Conservation (phyloP, 2,329 filamentous ascomycete species). For the Dryadomyces sulphureus region DNA sequence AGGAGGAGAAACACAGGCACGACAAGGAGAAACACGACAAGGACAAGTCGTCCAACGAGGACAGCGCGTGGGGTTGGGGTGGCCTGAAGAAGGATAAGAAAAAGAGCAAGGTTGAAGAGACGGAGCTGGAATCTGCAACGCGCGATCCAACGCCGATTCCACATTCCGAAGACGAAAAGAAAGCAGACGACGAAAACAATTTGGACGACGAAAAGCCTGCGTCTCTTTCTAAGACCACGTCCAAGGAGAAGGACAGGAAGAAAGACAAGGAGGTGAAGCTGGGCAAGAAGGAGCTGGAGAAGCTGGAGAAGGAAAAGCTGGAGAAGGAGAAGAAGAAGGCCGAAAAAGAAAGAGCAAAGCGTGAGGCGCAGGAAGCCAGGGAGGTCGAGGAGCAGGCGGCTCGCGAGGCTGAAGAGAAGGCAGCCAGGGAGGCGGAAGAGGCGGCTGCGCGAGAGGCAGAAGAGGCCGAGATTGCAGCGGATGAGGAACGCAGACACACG, state of each 20-base stretch:
- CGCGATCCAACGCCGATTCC: conserved; percentile 34
- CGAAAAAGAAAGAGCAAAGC: conserved; percentile 21
- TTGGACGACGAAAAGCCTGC: conserved; percentile 12
- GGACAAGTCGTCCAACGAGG: conserved; percentile 14
- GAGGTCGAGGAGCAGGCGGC: conserved; percentile 24
- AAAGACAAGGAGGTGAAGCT: conserved; percentile 28
- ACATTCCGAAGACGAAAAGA: conserved; percentile 29
- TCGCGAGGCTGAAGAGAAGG: conserved; percentile 24
- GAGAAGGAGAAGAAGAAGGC: conserved; percentile 19
- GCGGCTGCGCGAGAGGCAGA: conserved; percentile 17
- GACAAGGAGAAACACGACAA: conserved; percentile 20
- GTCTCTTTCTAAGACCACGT: conserved; percentile 28
- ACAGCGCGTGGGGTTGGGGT: conserved; percentile 16
- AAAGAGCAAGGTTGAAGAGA: conserved; percentile 17
- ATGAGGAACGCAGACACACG: conserved; percentile 19
- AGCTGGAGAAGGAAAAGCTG: conserved; percentile 22
- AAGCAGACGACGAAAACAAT: conserved; percentile 21
- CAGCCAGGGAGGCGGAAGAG: conserved; percentile 24
- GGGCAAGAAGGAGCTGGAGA: conserved; percentile 28
- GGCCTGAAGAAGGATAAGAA: conserved; percentile 17
- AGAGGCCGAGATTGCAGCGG: conserved; percentile 22
- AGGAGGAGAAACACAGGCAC: conserved; percentile 28
- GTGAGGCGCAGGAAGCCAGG: conserved; percentile 18
- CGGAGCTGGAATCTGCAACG: conserved; percentile 27
- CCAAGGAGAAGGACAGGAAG: conserved; percentile 20